phyloP scores from a whole-genome alignment of 2,329 filamentous ascomycete species.

The Phaeosphaeriaceae sp. region DNA sequence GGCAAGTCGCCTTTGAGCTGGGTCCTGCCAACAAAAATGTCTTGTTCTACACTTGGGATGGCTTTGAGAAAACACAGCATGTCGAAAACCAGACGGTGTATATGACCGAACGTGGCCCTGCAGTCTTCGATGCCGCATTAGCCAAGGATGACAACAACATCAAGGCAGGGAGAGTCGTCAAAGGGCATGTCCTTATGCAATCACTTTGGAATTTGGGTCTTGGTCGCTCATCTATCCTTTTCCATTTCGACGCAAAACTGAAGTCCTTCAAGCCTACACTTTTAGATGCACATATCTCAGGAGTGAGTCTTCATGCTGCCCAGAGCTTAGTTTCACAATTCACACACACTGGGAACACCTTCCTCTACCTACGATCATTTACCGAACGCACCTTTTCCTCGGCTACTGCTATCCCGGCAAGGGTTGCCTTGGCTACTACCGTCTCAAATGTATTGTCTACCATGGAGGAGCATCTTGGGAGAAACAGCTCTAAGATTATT shows the following conservation, averaged over 20 bases:
- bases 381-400: constrained; percentile 46
- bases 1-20: constrained; percentile 46
- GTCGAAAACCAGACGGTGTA: constrained; percentile 58
- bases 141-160: constrained; percentile 49
- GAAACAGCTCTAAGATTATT: constrained; percentile 27
- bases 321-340: constrained; percentile 61
- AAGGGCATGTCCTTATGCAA: constrained; percentile 45
- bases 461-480: constrained; percentile 49
- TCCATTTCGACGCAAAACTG: constrained; percentile 63
- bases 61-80: constrained; percentile 59
- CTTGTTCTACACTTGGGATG: constrained; percentile 71
- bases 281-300: constrained; percentile 56
- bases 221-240: constrained; percentile 75
- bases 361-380: constrained; percentile 45
- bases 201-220: constrained; percentile 71
- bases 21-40: constrained; percentile 38
- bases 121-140: constrained; percentile 68
- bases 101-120: constrained; percentile 71
- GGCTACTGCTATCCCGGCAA: constrained; percentile 44
- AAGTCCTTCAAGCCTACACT: constrained; percentile 59
- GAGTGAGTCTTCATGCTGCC: constrained; percentile 55
- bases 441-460: constrained; percentile 49
- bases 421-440: constrained; percentile 51
- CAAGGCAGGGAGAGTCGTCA: constrained; percentile 49
- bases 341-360: constrained; percentile 46